These are phyloP conservation scores for Eutypella sp. DNA, from an alignment of 2,329 filamentous ascomycete species.

Conservation along the genomic window DNA sequence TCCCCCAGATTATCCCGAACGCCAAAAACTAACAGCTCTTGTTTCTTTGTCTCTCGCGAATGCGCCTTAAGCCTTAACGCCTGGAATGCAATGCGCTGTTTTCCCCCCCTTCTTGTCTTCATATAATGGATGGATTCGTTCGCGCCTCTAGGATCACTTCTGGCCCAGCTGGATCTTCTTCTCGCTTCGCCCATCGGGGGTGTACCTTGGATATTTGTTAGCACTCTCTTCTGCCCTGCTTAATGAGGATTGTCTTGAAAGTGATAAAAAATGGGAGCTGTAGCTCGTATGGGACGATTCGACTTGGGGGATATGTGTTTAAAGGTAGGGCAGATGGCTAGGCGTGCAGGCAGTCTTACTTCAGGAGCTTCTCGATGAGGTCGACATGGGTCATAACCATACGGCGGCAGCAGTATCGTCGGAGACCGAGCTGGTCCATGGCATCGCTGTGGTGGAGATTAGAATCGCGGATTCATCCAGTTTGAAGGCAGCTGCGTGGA, in stretches of 20 bases:
- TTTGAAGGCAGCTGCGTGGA: too few species aligned
- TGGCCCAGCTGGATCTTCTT: conserved; percentile 48
- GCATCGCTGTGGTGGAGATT: conserved; percentile 66
- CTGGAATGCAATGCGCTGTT: conserved; percentile 21
- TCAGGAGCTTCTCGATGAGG: conserved; percentile 94
- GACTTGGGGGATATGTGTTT: too few species aligned
- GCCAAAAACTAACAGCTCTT: conserved; percentile 8
- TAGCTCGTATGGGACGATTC: neutral
- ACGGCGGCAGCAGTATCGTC: conserved; percentile 95
- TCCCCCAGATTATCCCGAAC: too few species aligned
- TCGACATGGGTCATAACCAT: conserved; percentile 99
- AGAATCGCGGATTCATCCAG: too few species aligned
- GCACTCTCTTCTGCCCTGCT: neutral
- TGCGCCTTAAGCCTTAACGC: conserved; percentile 24
- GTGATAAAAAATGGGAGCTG: neutral
- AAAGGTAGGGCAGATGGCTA: too few species aligned
- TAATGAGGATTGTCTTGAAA: too few species aligned
- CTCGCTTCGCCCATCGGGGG: conserved; percentile 57
- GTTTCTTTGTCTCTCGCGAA: too few species aligned
- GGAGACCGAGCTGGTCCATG: conserved; percentile 90
- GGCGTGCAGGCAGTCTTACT: conserved; percentile 60
- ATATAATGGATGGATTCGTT: conserved; percentile 1
- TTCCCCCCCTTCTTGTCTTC: conserved; percentile 3
- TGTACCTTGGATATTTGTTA: conserved; percentile 43
- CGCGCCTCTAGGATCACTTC: conserved; percentile 10